Evolutionary conservation across 371 early-diverging fungal species (phyloP), one percentile per base, ranked within the genome.

Genomic region (Actinomortierella ambigua): DNA sequence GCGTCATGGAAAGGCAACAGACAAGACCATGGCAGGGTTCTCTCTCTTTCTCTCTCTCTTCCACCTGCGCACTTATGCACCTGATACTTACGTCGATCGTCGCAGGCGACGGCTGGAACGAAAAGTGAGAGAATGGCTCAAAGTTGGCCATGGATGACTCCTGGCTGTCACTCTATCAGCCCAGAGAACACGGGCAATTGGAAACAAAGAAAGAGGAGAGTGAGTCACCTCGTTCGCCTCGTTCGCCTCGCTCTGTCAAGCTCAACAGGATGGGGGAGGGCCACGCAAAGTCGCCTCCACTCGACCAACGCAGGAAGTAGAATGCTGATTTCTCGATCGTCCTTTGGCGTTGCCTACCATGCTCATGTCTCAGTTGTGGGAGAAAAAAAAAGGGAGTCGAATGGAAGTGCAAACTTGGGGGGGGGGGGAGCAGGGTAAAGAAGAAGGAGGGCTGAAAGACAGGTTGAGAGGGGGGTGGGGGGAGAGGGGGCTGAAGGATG

Each of bases 51-150:
- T 17, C 17, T 49, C 34, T 43, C 23, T 9, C 2, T 27, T 24
- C 43, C 20, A 6, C 11, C 13, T 8, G 26, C 18, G 42, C 14
- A 18, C 39, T 56, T 24, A n/a, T 61, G 20, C 22, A 34, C 15
- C 20, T n/a, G n/a, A 0, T 50, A 62, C 69, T 63, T 60, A 69
- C 69, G 48, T 69, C 69, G 24, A 69, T 52, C 15, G 63, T 63
- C 13, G 60, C 51, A 15, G 34, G 34, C 34, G 69, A 59, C n/a
- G 63, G 54, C 39, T 68, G 69, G 46, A 50, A 69, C 7, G 56
- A 28, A 56, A 63, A 69, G 60, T 69, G 63, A 8, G 69, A 69
- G 46, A 56, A 69, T 41, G 69, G 60, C 57, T 69, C 69, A 39
- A 59, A 57, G 52, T 69, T 34, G 34, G 34, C 69, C 23, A 59